Evolutionary conservation across 495 filamentous ascomycete species (phyloP), one percentile per base, ranked within the genome.

Genomic region (Delitschia confertaspora): DNA sequence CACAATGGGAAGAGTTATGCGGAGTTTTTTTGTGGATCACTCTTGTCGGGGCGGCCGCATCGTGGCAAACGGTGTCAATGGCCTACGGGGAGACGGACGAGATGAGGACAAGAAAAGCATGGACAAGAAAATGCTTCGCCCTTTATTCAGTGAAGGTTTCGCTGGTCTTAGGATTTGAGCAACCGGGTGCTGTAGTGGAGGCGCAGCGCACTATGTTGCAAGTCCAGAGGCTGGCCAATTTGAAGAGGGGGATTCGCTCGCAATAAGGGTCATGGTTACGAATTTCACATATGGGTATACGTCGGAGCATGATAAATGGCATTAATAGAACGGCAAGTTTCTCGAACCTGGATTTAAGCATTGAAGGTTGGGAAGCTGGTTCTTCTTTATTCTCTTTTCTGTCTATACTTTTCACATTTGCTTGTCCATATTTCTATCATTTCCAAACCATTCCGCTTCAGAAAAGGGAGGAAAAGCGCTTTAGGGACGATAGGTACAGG

Each of bases 161-260:
- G 6, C 17, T 55, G 13, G 10, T 22, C 2, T 10, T 21, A 16
- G 46, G 40, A 9, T 50, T 55, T 16, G 45, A 55, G 13, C 29
- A 47, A 11, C 43, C 46, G 24, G 35, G 21, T 26, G 35, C 40
- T 4, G 30, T 46, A 1, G 34, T 49, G 4, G 34, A 55, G 24
- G 45, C 41, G 6, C 51, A 55, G 22, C 21, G 51, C 9, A 55
- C 46, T 2, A 55, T 55, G 51, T 27, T 55, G 23, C 45, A 55
- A 25, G 42, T 55, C 26, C 51, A 55, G 36, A 30, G 20, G 14
- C 31, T 55, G 21, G 42, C 50, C 39, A 45, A 43, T 24, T 25
- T 53, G 20, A 53, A 47, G 38, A 40, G 34, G 34, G 43, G 37
- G 19, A 43, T 42, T n/a, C n/a, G n/a, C n/a, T n/a, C n/a, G n/a